phyloP scores from a whole-genome alignment of 2,329 filamentous ascomycete genomes.

The Macrophomina phaseolina region DNA sequence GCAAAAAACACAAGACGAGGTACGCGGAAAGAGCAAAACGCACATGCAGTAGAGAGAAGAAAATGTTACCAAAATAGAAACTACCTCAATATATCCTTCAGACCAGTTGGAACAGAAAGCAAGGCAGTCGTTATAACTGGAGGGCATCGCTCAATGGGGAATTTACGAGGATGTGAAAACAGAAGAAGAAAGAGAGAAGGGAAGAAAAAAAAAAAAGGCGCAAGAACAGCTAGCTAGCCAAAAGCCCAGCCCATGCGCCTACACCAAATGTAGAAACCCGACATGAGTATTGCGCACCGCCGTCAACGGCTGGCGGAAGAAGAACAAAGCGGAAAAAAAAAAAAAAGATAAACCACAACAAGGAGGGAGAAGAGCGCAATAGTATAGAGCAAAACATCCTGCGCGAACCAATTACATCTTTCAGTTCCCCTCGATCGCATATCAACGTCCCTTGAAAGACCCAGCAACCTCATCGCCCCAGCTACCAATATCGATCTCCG shows the following conservation, averaged over 20 bases:
- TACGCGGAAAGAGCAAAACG: not conserved
- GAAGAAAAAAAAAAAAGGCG: not conserved
- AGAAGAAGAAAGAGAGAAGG: not conserved
- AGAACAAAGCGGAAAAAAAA: not conserved
- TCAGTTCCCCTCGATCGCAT: not conserved
- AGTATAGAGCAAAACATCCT: too few relatives aligned
- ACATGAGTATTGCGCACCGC: conserved; percentile 11
- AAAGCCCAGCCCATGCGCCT: conserved; percentile 12
- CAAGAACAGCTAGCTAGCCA: not conserved
- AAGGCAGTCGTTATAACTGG: conserved; percentile 2
- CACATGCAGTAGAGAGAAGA: too few relatives aligned
- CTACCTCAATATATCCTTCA: not conserved
- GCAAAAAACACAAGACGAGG: too few relatives aligned
- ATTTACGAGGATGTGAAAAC: not conserved
- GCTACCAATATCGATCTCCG: conserved; percentile 49
- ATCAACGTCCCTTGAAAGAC: conserved; percentile 21
- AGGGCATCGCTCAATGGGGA: conserved; percentile 4
- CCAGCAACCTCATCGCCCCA: conserved; percentile 27
- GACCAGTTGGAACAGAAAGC: not conserved
- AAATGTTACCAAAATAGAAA: not conserved
- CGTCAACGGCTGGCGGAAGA: not conserved
- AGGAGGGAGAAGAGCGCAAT: too few relatives aligned
- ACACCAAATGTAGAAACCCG: not conserved
- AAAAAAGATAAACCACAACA: not conserved
- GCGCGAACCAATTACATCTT: conserved; percentile 7